Evolutionary conservation across 495 filamentous ascomycete genomes (phyloP).

Genomic region (Podospora anserina): DNA sequence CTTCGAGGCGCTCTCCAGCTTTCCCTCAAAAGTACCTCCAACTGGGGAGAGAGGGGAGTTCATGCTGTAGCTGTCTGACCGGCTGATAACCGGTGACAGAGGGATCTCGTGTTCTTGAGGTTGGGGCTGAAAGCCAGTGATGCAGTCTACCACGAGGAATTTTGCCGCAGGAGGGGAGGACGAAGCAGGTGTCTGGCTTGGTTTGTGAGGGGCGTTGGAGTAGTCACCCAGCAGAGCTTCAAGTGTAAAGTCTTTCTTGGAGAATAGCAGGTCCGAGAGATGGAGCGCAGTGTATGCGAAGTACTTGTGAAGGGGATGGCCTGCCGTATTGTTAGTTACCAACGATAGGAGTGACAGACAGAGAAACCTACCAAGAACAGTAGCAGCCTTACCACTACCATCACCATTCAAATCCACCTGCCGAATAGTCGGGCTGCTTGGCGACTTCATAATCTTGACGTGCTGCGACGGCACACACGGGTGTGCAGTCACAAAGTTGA

Average conservation of each 20-base stretch:
- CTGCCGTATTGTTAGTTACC: constrained; percentile 30
- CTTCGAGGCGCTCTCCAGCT: constrained; percentile 33
- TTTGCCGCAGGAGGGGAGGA: constrained; percentile 29
- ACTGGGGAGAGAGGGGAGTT: constrained; percentile 9
- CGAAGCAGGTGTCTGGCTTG: constrained; percentile 27
- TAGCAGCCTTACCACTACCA: constrained; percentile 41
- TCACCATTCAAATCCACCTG: constrained; percentile 47
- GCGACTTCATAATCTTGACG: constrained; percentile 47
- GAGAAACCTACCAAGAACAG: constrained; percentile 36
- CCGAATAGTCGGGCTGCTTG: constrained; percentile 50
- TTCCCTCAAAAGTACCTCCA: constrained; percentile 1
- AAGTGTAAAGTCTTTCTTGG: constrained; percentile 38
- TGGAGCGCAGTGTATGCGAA: constrained; percentile 57
- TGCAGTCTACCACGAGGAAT: constrained; percentile 54
- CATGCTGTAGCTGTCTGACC: constrained; percentile 24
- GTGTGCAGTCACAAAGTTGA: constrained; percentile 63
- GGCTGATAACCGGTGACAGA: constrained; percentile 34
- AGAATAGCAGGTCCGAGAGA: constrained; percentile 49
- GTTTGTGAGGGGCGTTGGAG: constrained; percentile 29
- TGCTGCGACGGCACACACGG: constrained; percentile 58
- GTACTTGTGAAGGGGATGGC: constrained; percentile 63
- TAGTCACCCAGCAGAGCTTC: constrained; percentile 42
- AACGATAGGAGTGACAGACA: background rate
- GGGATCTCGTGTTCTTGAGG: constrained; percentile 38
- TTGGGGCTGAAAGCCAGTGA: constrained; percentile 45